phyloP scores from a whole-genome alignment of 2,329 filamentous ascomycete species.

The Basipetospora chlamydospora region DNA sequence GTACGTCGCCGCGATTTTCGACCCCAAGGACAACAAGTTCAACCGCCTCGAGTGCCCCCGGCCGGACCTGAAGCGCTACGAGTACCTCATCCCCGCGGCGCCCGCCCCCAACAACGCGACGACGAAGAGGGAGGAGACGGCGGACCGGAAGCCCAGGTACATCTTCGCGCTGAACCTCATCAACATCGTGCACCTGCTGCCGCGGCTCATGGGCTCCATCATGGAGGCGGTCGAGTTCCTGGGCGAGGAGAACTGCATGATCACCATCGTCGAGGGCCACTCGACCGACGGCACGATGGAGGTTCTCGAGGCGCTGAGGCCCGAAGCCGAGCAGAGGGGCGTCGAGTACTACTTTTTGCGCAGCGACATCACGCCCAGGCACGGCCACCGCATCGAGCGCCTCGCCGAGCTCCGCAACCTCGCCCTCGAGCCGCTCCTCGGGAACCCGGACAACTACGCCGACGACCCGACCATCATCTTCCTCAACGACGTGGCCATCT shows the following conservation, averaged over 20 bases:
- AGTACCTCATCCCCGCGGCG: constrained; percentile 9
- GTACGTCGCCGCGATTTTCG: constrained; percentile 2
- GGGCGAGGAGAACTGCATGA: constrained; percentile 31
- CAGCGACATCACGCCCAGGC: constrained; percentile 27
- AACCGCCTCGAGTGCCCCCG: background rate
- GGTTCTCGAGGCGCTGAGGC: constrained; percentile 26
- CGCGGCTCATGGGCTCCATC: constrained; percentile 35
- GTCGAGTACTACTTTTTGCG: constrained; percentile 25
- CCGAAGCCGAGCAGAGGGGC: constrained; percentile 22
- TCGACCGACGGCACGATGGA: constrained; percentile 39
- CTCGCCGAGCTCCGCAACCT: constrained; percentile 38
- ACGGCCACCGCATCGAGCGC: constrained; percentile 27
- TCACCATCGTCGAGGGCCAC: constrained; percentile 41
- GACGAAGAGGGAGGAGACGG: too few relatives aligned
- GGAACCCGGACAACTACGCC: constrained; percentile 12
- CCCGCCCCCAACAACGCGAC: background rate
- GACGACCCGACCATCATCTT: constrained; percentile 32
- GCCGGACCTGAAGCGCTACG: constrained; percentile 10
- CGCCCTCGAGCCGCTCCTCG: constrained; percentile 30
- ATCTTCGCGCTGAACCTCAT: constrained; percentile 40
- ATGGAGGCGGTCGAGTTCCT: constrained; percentile 34
- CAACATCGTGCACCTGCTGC: constrained; percentile 27
- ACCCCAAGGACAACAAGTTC: background rate
- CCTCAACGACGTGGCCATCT: constrained; percentile 38
- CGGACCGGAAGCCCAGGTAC: constrained; percentile 14